Evolutionary conservation across 495 filamentous ascomycete genomes (phyloP).

Genomic region (Podospora anserina): DNA sequence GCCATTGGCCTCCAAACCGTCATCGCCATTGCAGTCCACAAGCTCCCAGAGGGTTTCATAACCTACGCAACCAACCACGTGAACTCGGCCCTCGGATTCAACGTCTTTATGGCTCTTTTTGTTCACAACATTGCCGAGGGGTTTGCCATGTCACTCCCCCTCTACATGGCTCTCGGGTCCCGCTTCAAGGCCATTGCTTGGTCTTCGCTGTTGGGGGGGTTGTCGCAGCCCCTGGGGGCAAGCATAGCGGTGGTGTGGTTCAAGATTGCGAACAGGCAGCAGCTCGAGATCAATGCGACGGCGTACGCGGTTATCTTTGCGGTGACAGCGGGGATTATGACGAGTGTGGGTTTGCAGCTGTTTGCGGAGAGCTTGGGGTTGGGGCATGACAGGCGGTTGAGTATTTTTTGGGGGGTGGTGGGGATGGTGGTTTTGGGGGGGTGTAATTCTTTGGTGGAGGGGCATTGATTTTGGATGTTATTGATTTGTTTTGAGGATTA

Average conservation of each 20-base stretch:
- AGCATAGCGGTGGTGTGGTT: slow-evolving; percentile 83
- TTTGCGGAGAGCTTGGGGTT: slow-evolving; percentile 81
- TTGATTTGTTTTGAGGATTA: neutral
- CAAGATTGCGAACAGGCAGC: slow-evolving; percentile 50
- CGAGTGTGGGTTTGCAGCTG: slow-evolving; percentile 81
- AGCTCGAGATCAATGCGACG: slow-evolving; percentile 58
- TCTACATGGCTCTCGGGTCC: slow-evolving; percentile 81
- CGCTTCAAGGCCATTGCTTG: slow-evolving; percentile 78
- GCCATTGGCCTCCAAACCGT: slow-evolving; percentile 90
- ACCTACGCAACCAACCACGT: slow-evolving; percentile 98
- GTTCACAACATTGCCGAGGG: slow-evolving; percentile 98
- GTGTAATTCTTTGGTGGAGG: slow-evolving; percentile 68
- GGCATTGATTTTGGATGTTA: neutral
- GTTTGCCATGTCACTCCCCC: slow-evolving; percentile 86
- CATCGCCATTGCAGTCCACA: slow-evolving; percentile 92
- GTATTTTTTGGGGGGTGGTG: slow-evolving; percentile 78
- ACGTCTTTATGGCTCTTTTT: slow-evolving; percentile 91
- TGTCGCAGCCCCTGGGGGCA: slow-evolving; percentile 83
- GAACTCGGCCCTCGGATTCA: slow-evolving; percentile 78
- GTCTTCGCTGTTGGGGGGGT: slow-evolving; percentile 76
- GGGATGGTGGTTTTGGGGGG: slow-evolving; percentile 88
- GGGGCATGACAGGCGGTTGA: slow-evolving; percentile 74
- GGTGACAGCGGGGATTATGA: slow-evolving; percentile 89
- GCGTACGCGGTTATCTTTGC: slow-evolving; percentile 91
- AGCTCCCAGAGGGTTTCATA: slow-evolving; percentile 96